These are phyloP conservation scores for Fusarium pilosicola DNA, from an alignment of 2,329 filamentous ascomycete species.

Conservation along the genomic window DNA sequence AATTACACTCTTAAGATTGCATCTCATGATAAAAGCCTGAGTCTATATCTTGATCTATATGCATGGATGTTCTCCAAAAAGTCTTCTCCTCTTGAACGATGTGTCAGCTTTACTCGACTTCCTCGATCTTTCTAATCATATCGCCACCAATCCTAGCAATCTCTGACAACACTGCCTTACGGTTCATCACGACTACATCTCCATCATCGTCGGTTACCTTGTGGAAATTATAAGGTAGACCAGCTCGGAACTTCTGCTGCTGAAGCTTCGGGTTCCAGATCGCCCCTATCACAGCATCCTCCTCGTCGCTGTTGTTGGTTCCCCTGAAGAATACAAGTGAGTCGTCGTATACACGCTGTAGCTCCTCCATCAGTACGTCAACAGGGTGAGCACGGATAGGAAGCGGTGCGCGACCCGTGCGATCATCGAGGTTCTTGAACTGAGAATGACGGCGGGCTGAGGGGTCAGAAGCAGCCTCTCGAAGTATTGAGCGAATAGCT, in stretches of 20 bases:
- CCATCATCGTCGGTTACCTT: slow-evolving; percentile 50
- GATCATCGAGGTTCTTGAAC: slow-evolving; percentile 84
- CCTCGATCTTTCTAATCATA: slow-evolving; percentile 75
- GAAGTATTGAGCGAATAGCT: slow-evolving; percentile 55
- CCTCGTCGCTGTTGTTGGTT: slow-evolving; percentile 51
- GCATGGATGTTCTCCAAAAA: slow-evolving; percentile 23
- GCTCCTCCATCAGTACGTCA: slow-evolving; percentile 71
- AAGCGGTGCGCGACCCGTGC: slow-evolving; percentile 55
- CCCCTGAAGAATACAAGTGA: slow-evolving; percentile 85
- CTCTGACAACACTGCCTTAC: slow-evolving; percentile 74
- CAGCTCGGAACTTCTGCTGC: slow-evolving; percentile 73
- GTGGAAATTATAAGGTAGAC: slow-evolving; percentile 70
- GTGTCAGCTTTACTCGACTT: slow-evolving; percentile 33
- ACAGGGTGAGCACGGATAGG: slow-evolving; percentile 70
- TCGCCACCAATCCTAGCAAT: slow-evolving; percentile 75
- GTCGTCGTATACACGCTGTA: slow-evolving; percentile 73
- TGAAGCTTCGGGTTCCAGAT: slow-evolving; percentile 68
- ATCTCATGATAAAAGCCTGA: not conserved
- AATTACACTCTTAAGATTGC: not conserved
- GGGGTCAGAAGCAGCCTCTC: slow-evolving; percentile 51
- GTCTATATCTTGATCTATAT: slow-evolving; percentile 28
- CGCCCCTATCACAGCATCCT: slow-evolving; percentile 63
- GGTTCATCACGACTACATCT: slow-evolving; percentile 71
- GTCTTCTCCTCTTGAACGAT: not conserved
- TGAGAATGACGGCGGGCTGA: slow-evolving; percentile 56